These are phyloP conservation scores for Coemansia sp. DNA, from an alignment of 192 early-diverging fungal genomes.

Conservation along the genomic window DNA sequence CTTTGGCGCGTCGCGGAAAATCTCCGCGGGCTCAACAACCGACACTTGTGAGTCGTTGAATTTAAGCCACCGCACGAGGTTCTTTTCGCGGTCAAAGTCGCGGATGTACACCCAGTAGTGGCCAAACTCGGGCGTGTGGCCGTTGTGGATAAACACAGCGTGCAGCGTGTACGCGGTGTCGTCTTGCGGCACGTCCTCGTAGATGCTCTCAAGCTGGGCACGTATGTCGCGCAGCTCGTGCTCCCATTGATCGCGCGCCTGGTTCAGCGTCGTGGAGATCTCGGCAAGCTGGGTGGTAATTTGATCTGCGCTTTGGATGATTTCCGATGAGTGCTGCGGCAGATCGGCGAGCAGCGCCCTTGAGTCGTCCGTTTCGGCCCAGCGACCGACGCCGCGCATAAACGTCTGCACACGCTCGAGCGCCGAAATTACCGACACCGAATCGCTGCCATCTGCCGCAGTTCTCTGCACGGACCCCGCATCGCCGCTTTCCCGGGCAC, in stretches of 20 bases:
- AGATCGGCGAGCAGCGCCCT: constrained; percentile 20
- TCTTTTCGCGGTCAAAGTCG: constrained; percentile 39
- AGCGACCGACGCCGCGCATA: constrained; percentile 23
- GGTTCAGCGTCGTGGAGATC: constrained; percentile 6
- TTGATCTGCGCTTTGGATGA: neutral
- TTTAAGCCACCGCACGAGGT: constrained; percentile 62
- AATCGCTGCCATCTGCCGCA: neutral
- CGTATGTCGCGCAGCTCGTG: neutral
- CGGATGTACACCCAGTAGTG: constrained; percentile 81
- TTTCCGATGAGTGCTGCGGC: neutral
- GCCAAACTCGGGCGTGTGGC: constrained; percentile 61
- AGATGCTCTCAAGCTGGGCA: constrained; percentile 16
- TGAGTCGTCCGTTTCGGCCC: constrained; percentile 18
- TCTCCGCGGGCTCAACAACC: constrained; percentile 55
- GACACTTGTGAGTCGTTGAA: constrained; percentile 73
- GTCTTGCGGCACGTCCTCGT: constrained; percentile 10
- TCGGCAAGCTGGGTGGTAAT: constrained; percentile 3
- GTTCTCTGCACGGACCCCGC: constrained; percentile 20
- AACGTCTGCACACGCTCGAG: constrained; percentile 29
- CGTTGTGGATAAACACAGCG: constrained; percentile 78
- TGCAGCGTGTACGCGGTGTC: constrained; percentile 60
- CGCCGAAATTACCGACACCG: constrained; percentile 24
- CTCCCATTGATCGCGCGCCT: constrained; percentile 14
- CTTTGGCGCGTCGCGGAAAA: constrained; percentile 55
- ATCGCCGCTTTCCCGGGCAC: neutral